Evolutionary conservation across 2,329 filamentous ascomycete species (phyloP), one percentile per base, ranked within the genome.

Genomic region (Fragosphaeria purpurea): DNA sequence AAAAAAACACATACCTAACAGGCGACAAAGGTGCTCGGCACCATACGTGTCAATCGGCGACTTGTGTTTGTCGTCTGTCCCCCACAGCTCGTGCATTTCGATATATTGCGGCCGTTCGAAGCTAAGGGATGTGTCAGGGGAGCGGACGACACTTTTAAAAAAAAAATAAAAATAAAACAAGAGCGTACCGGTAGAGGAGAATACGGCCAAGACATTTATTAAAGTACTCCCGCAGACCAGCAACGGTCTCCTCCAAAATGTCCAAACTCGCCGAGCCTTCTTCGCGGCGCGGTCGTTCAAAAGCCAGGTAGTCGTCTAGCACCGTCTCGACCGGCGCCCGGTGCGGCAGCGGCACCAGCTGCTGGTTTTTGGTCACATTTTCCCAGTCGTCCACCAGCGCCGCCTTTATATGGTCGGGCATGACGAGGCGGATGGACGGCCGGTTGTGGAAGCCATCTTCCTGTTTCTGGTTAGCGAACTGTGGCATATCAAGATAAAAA

Each of bases 371-470:
- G 51, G 93, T 98, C 55, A 98, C 83, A 60, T 96, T 95, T 67
- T 98, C 93, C 93, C 93, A 98, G 66, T 98, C 93, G 64, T 98
- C 93, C 30, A 98, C 93, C 4, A 98, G 80, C 55, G 95, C 77
- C 12, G 86, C 88, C 71, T 97, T 96, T 57, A 98, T 76, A 57
- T 86, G 81, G 63, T 97, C 93, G 0, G 93, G 89, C 56, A 97
- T 82, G 46, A 83, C 77, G 41, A 98, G 78, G 60, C 88, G 87
- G 61, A 98, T 85, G 13, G 88, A 88, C 22, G 91, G 90, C 52
- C 89, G 83, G 55, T 78, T 76, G 62, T 89, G 81, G 64, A 95
- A 98, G 5, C 77, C 73, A 54, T 97, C 93, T 71, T 97, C 93
- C 90, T 97, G 67, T 11, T 37, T 37, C 11, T 7, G 35, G 35